A percentile compares a stretch with the other conserved stretches of the same genome.
These are phyloP conservation scores for Globisporangium uncinulatum DNA, from an alignment of 352 stramenopile species.

Conservation along the genomic window DNA sequence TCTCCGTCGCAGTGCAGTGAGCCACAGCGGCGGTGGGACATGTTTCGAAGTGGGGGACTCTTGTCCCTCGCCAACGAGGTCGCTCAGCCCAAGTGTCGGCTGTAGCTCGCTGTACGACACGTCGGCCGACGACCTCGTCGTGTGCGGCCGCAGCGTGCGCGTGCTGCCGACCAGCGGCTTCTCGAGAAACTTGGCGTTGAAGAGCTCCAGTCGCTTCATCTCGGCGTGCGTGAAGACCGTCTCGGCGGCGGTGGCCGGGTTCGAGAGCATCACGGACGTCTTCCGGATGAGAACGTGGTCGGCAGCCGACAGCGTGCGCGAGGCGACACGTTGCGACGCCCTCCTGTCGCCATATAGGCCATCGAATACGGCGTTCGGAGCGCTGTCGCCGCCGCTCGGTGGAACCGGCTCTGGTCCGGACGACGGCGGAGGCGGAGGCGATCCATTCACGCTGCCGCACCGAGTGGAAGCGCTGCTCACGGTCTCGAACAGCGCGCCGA, in stretches of 20 bases:
- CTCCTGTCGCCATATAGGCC: too few species aligned
- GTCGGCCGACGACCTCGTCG: constrained; percentile 5
- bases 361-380: too few species aligned
- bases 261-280: constrained; percentile 48
- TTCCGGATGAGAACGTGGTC: constrained; percentile 38
- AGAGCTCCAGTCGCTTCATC: constrained; percentile 30
- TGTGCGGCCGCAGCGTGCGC: constrained; percentile 8
- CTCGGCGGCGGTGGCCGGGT: constrained; percentile 24
- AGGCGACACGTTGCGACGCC: neutral
- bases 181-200: constrained; percentile 36
- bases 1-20: constrained; percentile 18
- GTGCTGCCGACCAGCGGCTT: constrained; percentile 9
- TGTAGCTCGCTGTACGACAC: constrained; percentile 10
- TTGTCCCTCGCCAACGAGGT: neutral
- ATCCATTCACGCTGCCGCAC: too few species aligned
- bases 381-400: too few species aligned
- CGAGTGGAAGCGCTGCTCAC: too few species aligned
- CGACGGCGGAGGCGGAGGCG: too few species aligned
- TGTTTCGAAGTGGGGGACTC: neutral
- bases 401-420: too few species aligned
- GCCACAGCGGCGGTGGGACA: constrained; percentile 13
- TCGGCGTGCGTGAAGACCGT: constrained; percentile 40
- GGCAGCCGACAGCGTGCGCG: constrained; percentile 25
- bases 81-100: constrained; percentile 4
- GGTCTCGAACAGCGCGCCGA: too few species aligned